phyloP scores from a whole-genome alignment of 2,329 filamentous ascomycete genomes.

The Sporothrix dimorphospora region DNA sequence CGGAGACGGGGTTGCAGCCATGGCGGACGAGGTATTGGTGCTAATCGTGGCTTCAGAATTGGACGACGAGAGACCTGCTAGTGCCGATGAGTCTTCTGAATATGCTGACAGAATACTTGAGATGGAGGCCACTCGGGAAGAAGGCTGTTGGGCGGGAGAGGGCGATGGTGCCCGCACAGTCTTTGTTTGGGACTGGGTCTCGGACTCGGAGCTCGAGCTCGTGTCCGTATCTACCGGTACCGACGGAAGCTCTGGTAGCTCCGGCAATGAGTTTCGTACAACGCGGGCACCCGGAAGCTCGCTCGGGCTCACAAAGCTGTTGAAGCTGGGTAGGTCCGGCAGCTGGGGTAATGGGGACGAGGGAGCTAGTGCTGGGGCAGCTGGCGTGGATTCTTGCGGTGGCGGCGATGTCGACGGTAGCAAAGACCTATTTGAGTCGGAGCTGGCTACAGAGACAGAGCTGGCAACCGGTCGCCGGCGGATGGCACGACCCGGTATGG shows the following conservation, averaged over 20 bases:
- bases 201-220: slow-evolving; percentile 20
- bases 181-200: slow-evolving; percentile 34
- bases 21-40: slow-evolving; percentile 44
- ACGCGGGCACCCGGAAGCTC: background rate
- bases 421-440: slow-evolving; percentile 4
- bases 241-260: slow-evolving; percentile 14
- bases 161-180: slow-evolving; percentile 32
- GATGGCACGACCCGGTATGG: slow-evolving; percentile 3
- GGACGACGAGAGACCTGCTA: slow-evolving; percentile 28
- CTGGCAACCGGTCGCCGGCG: slow-evolving; percentile 25
- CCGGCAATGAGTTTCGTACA: background rate
- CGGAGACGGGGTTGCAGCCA: slow-evolving; percentile 38
- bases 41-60: slow-evolving; percentile 46
- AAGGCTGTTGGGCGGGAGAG: slow-evolving; percentile 30
- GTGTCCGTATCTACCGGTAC: background rate
- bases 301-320: background rate
- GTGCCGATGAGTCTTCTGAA: slow-evolving; percentile 39
- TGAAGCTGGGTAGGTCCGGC: slow-evolving; percentile 24
- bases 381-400: background rate
- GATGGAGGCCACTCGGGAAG: slow-evolving; percentile 45
- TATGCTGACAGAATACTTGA: slow-evolving; percentile 61
- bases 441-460: slow-evolving; percentile 14
- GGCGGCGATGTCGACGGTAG: background rate
- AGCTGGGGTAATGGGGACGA: slow-evolving; percentile 11
- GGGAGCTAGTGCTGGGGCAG: background rate